Conservation (phyloP, 352 stramenopile genomes). For the Chrysophaeum taylorii region DNA sequence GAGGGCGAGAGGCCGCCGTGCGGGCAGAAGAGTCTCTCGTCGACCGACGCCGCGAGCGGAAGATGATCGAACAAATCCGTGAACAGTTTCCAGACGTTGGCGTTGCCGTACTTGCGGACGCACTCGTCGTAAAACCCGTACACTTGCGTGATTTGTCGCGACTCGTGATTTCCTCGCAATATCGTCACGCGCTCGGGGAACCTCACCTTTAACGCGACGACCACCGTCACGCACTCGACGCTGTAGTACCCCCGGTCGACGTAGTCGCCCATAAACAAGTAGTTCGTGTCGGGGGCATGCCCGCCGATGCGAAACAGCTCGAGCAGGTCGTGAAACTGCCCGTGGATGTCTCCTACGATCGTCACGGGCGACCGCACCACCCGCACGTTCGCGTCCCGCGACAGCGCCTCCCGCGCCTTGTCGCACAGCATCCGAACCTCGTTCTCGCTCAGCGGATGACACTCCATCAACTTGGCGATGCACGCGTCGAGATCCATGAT, state of each 20-base stretch:
- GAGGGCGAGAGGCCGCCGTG: constrained; percentile 69
- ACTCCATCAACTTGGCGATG: constrained; percentile 81
- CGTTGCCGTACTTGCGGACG: constrained; percentile 95
- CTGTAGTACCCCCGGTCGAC: constrained; percentile 95
- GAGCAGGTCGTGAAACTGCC: constrained; percentile 91
- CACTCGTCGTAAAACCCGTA: constrained; percentile 99
- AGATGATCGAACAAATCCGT: constrained; percentile 87
- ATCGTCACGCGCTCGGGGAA: constrained; percentile 72
- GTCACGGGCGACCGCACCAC: constrained; percentile 88
- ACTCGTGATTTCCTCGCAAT: constrained; percentile 76
- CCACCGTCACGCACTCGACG: constrained; percentile 57
- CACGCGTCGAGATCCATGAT: constrained; percentile 71
- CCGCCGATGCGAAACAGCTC: constrained; percentile 69
- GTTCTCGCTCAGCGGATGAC: constrained; percentile 82
- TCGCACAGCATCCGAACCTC: constrained; percentile 87
- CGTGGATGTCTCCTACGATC: constrained; percentile 90
- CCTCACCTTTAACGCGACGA: constrained; percentile 71
- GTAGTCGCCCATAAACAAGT: constrained; percentile 98
- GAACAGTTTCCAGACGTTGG: constrained; percentile 91
- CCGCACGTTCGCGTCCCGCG: constrained; percentile 87
- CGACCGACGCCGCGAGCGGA: constrained; percentile 82
- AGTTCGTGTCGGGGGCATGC: constrained; percentile 84
- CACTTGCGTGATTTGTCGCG: constrained; percentile 70
- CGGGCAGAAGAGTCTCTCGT: constrained; percentile 83
- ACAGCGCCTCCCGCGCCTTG: constrained; percentile 88